Evolutionary conservation across 805 yeast species (phyloP).

Genomic region (Clavispora asparagi): DNA sequence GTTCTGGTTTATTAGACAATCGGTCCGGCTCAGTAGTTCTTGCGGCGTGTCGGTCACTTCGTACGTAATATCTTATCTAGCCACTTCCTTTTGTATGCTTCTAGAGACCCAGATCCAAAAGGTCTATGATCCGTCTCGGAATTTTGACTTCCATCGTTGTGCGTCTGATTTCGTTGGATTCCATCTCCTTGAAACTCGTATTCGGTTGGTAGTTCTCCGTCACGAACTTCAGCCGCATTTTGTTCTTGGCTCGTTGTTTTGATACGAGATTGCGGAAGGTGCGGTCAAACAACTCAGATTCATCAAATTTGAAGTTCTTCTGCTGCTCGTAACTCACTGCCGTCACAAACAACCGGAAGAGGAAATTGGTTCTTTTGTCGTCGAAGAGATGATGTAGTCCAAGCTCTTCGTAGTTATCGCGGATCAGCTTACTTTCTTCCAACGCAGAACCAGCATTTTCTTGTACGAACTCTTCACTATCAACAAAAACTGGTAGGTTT

Average conservation of each 20-base stretch:
- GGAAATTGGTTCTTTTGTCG: slow-evolving; percentile 6
- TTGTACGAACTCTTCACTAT: slow-evolving; percentile 2
- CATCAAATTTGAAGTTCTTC: neutral
- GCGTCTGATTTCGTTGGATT: neutral
- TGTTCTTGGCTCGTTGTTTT: neutral
- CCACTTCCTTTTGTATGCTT: no score
- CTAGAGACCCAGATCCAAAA: neutral
- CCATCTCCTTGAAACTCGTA: neutral
- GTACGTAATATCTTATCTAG: no score
- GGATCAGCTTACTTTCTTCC: neutral
- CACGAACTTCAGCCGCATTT: neutral
- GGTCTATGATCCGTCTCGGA: neutral
- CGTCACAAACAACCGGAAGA: slow-evolving; percentile 11
- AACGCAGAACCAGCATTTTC: slow-evolving; percentile 1
- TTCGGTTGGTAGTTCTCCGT: neutral
- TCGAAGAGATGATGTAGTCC: slow-evolving; percentile 7
- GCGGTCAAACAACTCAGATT: neutral
- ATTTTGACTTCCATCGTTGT: neutral
- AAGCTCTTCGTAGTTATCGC: slow-evolving; percentile 6
- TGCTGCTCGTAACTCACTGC: slow-evolving; percentile 4
- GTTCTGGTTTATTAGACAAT: no score
- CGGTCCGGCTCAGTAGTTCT: no score
- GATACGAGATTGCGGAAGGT: neutral
- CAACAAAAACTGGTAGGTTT: slow-evolving; percentile 6
- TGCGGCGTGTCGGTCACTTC: no score